These are phyloP conservation scores for Quercus glauca DNA, from an alignment of 306 rosid species.

Conservation along the genomic window DNA sequence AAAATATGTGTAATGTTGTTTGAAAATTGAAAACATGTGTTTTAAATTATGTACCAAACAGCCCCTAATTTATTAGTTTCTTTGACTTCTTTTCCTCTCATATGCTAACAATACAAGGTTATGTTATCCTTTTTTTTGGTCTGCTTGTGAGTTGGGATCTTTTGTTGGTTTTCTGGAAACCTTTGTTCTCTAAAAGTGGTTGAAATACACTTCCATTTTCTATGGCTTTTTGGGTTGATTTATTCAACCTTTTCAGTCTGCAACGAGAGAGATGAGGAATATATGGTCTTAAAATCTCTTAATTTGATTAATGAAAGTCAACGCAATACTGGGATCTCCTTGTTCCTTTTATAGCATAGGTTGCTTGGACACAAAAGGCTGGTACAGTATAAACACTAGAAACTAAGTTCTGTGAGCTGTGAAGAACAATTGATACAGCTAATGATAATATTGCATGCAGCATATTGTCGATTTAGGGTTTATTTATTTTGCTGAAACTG, in stretches of 20 bases:
- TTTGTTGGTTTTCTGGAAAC: background rate
- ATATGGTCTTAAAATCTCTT: background rate
- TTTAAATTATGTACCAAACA: no score
- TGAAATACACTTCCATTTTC: background rate
- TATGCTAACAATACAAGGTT: background rate
- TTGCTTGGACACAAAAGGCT: background rate
- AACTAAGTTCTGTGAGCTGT: background rate
- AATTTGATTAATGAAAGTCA: background rate
- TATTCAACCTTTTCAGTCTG: background rate
- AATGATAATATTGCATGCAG: background rate
- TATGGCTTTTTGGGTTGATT: background rate
- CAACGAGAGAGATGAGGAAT: background rate
- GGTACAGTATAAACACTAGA: background rate
- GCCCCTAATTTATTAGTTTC: background rate
- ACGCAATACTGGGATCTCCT: background rate
- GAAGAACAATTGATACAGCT: background rate
- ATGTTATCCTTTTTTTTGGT: background rate
- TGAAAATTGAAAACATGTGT: no score
- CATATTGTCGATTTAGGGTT: no score
- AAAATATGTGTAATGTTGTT: no score
- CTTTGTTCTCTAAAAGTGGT: background rate
- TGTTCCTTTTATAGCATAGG: background rate
- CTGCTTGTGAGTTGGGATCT: background rate
- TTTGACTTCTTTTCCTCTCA: background rate
- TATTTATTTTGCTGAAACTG: accelerated